Evolutionary conservation across 2,329 filamentous ascomycete species (phyloP).

Genomic region (Dryadomyces quercus-mongolicae): DNA sequence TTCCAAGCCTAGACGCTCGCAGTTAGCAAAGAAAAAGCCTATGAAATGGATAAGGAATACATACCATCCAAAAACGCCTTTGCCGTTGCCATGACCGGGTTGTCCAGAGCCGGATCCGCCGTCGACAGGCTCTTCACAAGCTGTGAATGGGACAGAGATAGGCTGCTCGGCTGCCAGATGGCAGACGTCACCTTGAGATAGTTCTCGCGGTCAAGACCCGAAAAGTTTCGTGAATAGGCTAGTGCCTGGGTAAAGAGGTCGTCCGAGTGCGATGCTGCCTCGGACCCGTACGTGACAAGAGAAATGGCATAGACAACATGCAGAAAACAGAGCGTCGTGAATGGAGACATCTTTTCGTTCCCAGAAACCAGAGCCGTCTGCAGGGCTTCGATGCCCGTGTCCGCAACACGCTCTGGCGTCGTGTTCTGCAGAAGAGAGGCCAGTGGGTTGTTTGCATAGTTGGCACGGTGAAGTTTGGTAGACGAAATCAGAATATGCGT

Average conservation of each 20-base stretch:
- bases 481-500: constrained; percentile 33
- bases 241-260: constrained; percentile 35
- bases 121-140: too few species aligned
- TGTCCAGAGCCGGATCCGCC: constrained; percentile 10
- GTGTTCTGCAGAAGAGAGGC: constrained; percentile 27
- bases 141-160: too few species aligned
- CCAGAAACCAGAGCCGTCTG: constrained; percentile 25
- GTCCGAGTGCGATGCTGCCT: constrained; percentile 21
- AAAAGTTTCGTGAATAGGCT: constrained; percentile 28
- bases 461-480: constrained; percentile 26
- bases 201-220: constrained; percentile 20
- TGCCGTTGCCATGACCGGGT: constrained; percentile 28
- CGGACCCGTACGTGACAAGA: constrained; percentile 28
- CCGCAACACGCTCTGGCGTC: constrained; percentile 25
- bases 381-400: constrained; percentile 29
- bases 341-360: constrained; percentile 22
- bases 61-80: constrained; percentile 40
- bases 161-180: constrained; percentile 35
- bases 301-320: constrained; percentile 40
- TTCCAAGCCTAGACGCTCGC: constrained; percentile 31
- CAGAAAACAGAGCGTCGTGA: constrained; percentile 36
- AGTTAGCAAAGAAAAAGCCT: neutral
- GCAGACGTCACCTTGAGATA: constrained; percentile 31
- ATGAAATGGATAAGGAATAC: constrained; percentile 6
- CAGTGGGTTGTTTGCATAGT: constrained; percentile 25